phyloP scores from a whole-genome alignment of 305 asterid species.

The Rubia occidens region DNA sequence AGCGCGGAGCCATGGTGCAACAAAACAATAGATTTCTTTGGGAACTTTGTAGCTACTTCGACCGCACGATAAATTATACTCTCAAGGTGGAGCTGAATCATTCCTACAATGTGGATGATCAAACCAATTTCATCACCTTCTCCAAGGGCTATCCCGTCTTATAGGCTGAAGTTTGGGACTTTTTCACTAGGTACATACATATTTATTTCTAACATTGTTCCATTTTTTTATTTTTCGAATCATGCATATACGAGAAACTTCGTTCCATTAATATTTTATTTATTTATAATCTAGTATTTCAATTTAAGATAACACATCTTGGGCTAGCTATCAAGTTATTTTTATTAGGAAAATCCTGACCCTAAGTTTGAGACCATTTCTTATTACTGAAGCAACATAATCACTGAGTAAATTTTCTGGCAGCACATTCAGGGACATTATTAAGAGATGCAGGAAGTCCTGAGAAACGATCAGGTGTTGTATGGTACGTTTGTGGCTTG shows the following conservation, averaged over 20 bases:
- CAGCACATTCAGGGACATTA: neutral
- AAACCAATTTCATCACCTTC: neutral
- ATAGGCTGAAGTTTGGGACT: neutral
- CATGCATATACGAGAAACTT: neutral
- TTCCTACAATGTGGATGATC: too few species aligned
- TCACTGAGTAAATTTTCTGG: neutral
- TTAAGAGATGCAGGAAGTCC: neutral
- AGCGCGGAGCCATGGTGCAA: too few species aligned
- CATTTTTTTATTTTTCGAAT: too few species aligned
- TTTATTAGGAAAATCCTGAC: too few species aligned
- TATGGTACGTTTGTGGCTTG: slow-evolving; percentile 45
- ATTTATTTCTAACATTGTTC: neutral
- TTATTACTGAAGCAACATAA: neutral
- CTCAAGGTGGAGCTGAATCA: too few species aligned
- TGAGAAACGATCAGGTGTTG: slow-evolving; percentile 29
- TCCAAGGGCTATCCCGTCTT: slow-evolving; percentile 11
- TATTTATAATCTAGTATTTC: too few species aligned
- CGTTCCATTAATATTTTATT: neutral
- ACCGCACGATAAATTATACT: too few species aligned
- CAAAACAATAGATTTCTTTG: too few species aligned
- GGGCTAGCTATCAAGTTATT: too few species aligned
- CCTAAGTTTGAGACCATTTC: too few species aligned
- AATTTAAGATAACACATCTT: too few species aligned
- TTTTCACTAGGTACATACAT: neutral
- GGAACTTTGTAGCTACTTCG: too few species aligned